These are phyloP conservation scores for Kingdonia uniflora DNA, from an alignment of 164 flowering plant species.

Conservation along the genomic window DNA sequence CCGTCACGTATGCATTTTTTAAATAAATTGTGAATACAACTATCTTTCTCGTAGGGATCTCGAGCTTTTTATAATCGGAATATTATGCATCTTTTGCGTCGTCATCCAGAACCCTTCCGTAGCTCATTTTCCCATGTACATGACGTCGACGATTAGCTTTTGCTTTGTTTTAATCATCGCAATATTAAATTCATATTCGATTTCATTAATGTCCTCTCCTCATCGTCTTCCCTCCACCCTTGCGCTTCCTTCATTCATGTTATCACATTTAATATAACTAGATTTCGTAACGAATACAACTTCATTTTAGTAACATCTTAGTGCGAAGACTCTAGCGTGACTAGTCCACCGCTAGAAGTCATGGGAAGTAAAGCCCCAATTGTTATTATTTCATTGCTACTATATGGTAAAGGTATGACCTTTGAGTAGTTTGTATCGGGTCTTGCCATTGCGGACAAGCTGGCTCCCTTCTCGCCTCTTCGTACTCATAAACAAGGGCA, in stretches of 20 bases:
- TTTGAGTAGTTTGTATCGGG: slow-evolving; percentile 94
- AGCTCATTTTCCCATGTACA: slow-evolving; percentile 95
- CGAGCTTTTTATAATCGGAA: slow-evolving; percentile 45
- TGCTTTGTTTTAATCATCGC: slow-evolving; percentile 56
- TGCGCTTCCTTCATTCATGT: slow-evolving; percentile 60
- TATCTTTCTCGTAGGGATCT: slow-evolving; percentile 47
- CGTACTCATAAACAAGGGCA: slow-evolving; percentile 98
- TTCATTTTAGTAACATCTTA: not conserved
- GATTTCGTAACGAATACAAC: too few relatives aligned
- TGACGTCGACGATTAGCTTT: slow-evolving; percentile 55
- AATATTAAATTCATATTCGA: slow-evolving; percentile 81
- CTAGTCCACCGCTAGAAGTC: not conserved
- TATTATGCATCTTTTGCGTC: slow-evolving; percentile 55
- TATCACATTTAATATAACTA: not conserved
- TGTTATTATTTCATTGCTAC: too few relatives aligned
- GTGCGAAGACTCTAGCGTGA: too few relatives aligned
- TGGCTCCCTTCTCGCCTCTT: slow-evolving; percentile 92
- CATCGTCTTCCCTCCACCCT: slow-evolving; percentile 95
- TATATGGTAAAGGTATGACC: too few relatives aligned
- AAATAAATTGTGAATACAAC: not conserved
- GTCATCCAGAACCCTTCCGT: slow-evolving; percentile 82
- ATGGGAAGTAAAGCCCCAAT: too few relatives aligned
- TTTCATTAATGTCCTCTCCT: slow-evolving; percentile 87
- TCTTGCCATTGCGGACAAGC: slow-evolving; percentile 86
- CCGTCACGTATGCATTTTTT: not conserved